phyloP scores from a whole-genome alignment of 2,329 filamentous ascomycete species.

The Myrmaecium sp. region DNA sequence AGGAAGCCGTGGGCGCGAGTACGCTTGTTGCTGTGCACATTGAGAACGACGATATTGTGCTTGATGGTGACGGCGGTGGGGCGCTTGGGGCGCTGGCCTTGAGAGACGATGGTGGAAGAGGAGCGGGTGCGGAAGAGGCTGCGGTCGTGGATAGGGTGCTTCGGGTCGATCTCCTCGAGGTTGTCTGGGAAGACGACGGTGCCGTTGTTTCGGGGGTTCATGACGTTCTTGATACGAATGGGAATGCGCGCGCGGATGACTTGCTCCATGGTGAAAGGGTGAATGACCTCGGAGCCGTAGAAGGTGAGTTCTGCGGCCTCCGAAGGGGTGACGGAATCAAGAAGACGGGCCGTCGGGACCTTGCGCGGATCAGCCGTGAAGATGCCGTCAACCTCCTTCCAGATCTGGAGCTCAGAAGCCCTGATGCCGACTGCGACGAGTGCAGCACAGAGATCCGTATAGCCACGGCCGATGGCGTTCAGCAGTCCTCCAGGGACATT shows the following conservation, averaged over 20 bases:
- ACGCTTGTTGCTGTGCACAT: constrained; percentile 94
- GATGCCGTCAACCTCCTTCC: constrained; percentile 98
- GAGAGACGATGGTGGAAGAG: constrained; percentile 23
- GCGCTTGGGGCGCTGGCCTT: constrained; percentile 30
- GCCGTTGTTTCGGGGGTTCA: constrained; percentile 63
- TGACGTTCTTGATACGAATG: constrained; percentile 84
- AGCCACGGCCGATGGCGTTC: constrained; percentile 82
- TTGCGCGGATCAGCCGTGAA: constrained; percentile 76
- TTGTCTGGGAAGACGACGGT: constrained; percentile 71
- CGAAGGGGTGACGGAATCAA: constrained; percentile 75
- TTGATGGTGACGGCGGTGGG: constrained; percentile 78
- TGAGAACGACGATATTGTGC: constrained; percentile 89
- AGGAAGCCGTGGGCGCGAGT: constrained; percentile 94
- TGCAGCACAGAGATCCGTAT: constrained; percentile 90
- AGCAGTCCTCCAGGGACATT: constrained; percentile 81
- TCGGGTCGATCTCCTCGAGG: constrained; percentile 35
- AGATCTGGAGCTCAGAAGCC: constrained; percentile 83
- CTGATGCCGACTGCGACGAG: constrained; percentile 76
- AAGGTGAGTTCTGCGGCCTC: constrained; percentile 88
- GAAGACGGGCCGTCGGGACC: constrained; percentile 80
- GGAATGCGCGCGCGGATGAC: constrained; percentile 60
- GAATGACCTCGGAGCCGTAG: constrained; percentile 72
- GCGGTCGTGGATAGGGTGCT: constrained; percentile 39
- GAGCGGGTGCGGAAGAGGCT: constrained; percentile 33
- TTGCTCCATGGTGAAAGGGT: constrained; percentile 98